Percentiles rank a stretch among this genome's conserved stretches.
These are phyloP conservation scores for Hanseniaspora hatyaiensis DNA, from an alignment of 805 yeast genomes.

Conservation along the genomic window DNA sequence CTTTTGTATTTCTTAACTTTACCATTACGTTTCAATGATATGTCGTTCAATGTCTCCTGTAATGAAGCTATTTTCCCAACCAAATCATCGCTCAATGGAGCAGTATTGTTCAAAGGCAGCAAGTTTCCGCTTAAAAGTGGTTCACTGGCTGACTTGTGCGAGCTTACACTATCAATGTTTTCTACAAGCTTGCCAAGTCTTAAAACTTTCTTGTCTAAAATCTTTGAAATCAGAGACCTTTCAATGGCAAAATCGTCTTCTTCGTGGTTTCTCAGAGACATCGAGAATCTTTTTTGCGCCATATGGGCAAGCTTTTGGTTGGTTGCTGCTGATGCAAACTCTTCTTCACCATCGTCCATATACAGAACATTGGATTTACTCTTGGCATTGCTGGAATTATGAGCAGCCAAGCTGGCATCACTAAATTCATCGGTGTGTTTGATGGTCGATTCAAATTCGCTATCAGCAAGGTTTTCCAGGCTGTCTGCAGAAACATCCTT, in stretches of 20 bases:
- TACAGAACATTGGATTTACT: background rate
- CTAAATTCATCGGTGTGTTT: no score
- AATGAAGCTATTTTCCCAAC: conserved; percentile 26
- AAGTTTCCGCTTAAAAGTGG: background rate
- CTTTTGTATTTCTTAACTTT: conserved; percentile 25
- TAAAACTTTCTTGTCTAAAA: conserved; percentile 7
- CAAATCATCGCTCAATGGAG: conserved; percentile 23
- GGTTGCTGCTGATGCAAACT: conserved; percentile 50
- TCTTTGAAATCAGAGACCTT: conserved; percentile 25
- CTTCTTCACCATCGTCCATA: conserved; percentile 25
- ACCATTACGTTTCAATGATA: conserved; percentile 22
- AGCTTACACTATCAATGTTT: background rate
- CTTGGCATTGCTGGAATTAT: no score
- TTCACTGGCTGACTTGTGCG: background rate
- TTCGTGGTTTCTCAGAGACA: conserved; percentile 37
- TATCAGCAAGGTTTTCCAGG: no score
- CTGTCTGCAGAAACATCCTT: no score
- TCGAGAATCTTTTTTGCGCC: conserved; percentile 65
- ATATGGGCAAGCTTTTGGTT: conserved; percentile 57
- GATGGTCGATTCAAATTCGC: no score
- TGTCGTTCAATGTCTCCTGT: conserved; percentile 27
- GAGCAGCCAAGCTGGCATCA: no score
- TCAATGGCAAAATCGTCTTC: conserved; percentile 38
- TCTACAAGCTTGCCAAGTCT: conserved; percentile 14
- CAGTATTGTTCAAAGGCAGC: conserved; percentile 18